phyloP scores from a whole-genome alignment of 2,329 filamentous ascomycete genomes.

The Fusarium sp. region DNA sequence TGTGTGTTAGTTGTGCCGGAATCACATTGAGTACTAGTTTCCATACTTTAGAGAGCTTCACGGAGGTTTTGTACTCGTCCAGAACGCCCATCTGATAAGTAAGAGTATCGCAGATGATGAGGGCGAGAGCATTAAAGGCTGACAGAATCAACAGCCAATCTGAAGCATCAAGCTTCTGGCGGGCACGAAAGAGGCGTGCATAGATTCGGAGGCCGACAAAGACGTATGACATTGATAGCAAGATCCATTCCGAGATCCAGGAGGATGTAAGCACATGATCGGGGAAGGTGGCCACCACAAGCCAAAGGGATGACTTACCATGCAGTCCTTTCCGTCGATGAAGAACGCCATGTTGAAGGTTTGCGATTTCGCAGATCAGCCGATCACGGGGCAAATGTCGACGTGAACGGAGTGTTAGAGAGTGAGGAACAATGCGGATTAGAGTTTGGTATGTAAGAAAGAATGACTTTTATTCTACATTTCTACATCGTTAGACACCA shows the following conservation, averaged over 20 bases:
- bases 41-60: constrained; percentile 49
- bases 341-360: constrained; percentile 34
- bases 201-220: constrained; percentile 51
- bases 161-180: constrained; percentile 48
- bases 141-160: constrained; percentile 49
- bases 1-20: neutral
- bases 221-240: constrained; percentile 45
- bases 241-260: constrained; percentile 53
- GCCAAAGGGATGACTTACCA: constrained; percentile 12
- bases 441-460: neutral
- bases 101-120: constrained; percentile 53
- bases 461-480: neutral
- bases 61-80: constrained; percentile 49
- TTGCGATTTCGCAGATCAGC: neutral
- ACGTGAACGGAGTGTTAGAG: neutral
- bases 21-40: rapidly evolving
- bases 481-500: neutral
- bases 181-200: constrained; percentile 49
- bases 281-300: rapidly evolving
- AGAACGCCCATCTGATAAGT: constrained; percentile 51
- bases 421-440: neutral
- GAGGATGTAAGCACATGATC: neutral
- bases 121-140: constrained; percentile 48
- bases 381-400: neutral
- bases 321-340: constrained; percentile 43